Evolutionary conservation across 2,329 filamentous ascomycete genomes (phyloP).

Genomic region (Chrysosporium keratinophilum): DNA sequence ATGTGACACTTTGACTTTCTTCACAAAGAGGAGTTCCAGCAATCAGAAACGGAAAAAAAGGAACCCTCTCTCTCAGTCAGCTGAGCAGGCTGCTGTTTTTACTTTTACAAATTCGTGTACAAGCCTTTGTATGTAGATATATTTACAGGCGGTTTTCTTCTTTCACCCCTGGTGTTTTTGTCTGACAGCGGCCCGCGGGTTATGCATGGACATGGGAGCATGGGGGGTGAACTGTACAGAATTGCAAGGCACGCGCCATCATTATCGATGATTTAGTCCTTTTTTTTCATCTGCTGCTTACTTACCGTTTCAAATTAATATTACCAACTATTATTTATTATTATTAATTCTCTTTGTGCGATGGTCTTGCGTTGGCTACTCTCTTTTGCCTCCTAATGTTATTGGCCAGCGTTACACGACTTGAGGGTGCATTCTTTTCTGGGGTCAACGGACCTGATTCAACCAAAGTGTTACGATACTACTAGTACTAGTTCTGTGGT

Average conservation of each 20-base stretch:
- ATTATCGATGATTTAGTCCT: background rate
- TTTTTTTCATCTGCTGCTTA: too few relatives aligned
- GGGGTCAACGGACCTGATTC: too few relatives aligned
- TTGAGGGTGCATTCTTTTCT: too few relatives aligned
- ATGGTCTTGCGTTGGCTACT: too few relatives aligned
- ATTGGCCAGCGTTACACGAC: too few relatives aligned
- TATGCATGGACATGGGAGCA: conserved; percentile 2
- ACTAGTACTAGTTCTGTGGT: too few relatives aligned
- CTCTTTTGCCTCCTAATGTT: too few relatives aligned
- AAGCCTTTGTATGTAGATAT: conserved; percentile 7
- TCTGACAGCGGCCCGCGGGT: background rate
- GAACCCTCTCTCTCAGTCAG: background rate
- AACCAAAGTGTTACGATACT: too few relatives aligned
- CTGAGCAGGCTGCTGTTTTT: background rate
- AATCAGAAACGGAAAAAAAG: background rate
- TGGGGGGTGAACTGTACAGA: conserved; percentile 2
- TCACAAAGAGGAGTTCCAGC: background rate
- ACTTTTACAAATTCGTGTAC: background rate
- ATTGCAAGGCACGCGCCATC: background rate
- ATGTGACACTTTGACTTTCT: background rate
- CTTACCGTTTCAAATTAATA: too few relatives aligned
- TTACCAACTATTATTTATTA: too few relatives aligned
- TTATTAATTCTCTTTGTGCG: too few relatives aligned
- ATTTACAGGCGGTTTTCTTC: background rate
- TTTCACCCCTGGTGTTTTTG: background rate